A percentile compares a stretch with the other conserved stretches of the same genome.
These are phyloP conservation scores for Ettlia oleoabundans DNA, from an alignment of 139 green algal species.

Conservation along the genomic window DNA sequence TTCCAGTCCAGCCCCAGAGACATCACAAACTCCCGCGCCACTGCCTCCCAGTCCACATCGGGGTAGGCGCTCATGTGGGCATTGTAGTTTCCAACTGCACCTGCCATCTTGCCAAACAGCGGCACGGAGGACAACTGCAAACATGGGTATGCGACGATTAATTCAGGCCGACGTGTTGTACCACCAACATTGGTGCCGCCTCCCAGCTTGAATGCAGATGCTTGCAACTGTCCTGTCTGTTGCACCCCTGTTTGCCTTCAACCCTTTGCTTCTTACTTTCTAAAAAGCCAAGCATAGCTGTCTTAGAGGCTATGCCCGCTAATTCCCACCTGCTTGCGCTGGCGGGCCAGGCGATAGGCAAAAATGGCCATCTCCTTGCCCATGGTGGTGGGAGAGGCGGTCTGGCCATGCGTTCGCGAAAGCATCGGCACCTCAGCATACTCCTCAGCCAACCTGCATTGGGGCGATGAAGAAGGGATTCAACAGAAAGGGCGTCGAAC, in stretches of 20 bases:
- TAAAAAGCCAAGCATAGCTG: no score
- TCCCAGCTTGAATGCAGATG: no score
- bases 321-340: conserved; percentile 63
- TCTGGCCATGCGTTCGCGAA: conserved; percentile 96
- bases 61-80: conserved; percentile 96
- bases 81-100: conserved; percentile 99
- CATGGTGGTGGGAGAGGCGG: conserved; percentile 96
- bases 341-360: conserved; percentile 82
- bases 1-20: conserved; percentile 85
- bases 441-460: conserved; percentile 69
- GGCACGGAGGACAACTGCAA: no score
- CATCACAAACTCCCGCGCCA: conserved; percentile 77
- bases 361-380: conserved; percentile 99
- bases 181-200: no score
- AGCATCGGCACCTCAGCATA: conserved; percentile 95
- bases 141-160: no score
- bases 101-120: conserved; percentile 93
- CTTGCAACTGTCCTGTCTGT: no score
- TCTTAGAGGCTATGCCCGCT: no score
- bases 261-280: no score
- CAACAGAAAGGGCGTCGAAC: background rate
- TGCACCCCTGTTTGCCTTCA: no score
- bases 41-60: conserved; percentile 87
- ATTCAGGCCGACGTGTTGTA: no score
- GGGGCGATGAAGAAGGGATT: background rate